phyloP scores from a whole-genome alignment of 805 yeast species.

The Clavispora vitiphila region DNA sequence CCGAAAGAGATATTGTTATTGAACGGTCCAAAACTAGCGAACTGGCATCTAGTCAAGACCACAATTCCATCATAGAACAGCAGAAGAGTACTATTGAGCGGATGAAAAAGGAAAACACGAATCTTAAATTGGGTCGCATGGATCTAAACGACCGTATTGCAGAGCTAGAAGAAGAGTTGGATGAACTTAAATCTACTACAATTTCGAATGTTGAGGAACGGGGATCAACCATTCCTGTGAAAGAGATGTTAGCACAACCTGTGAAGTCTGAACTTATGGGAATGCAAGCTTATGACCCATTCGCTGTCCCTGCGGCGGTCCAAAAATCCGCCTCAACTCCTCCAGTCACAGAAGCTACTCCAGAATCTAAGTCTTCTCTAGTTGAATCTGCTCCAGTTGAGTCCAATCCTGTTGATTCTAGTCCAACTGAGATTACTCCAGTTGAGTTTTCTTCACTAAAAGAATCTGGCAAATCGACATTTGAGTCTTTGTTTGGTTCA shows the following conservation, averaged over 20 bases:
- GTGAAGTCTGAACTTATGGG: background rate
- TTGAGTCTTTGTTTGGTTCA: background rate
- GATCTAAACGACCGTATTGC: constrained; percentile 31
- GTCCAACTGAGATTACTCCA: too few relatives aligned
- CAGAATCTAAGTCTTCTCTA: too few relatives aligned
- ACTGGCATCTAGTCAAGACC: background rate
- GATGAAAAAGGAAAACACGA: constrained; percentile 39
- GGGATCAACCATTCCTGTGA: background rate
- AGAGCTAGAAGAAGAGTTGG: constrained; percentile 23
- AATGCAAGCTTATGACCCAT: constrained; percentile 2
- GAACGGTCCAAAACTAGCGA: background rate
- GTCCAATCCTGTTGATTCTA: too few relatives aligned
- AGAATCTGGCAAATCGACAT: background rate
- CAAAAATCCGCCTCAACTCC: too few relatives aligned
- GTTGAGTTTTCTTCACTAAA: too few relatives aligned
- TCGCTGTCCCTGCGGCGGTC: too few relatives aligned
- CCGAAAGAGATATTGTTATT: background rate
- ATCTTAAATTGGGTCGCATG: constrained; percentile 34
- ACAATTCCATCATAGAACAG: constrained; percentile 22
- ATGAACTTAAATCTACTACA: constrained; percentile 6
- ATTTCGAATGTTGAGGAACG: background rate
- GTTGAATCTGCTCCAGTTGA: too few relatives aligned
- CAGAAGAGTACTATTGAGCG: constrained; percentile 33
- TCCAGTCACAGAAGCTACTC: too few relatives aligned
- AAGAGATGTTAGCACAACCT: background rate